Percentiles rank a stretch among this genome's conserved stretches.
Conservation (phyloP, 1,284 basidiomycete species). For the Trametes sp. region DNA sequence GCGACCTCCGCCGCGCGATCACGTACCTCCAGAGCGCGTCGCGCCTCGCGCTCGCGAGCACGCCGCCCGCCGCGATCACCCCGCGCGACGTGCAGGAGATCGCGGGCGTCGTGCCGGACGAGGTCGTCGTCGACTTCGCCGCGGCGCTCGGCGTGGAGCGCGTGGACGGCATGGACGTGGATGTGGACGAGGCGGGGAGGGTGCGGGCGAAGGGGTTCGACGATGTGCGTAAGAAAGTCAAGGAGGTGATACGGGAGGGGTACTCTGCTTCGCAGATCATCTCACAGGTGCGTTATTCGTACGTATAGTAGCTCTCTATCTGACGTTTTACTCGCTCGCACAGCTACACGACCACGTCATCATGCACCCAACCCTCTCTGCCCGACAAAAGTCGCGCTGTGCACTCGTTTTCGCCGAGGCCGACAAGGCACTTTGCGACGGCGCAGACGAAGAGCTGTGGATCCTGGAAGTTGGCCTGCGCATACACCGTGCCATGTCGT, state of each 20-base stretch:
- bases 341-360: slow-evolving; percentile 94
- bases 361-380: slow-evolving; percentile 80
- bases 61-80: slow-evolving; percentile 77
- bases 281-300: slow-evolving; percentile 69
- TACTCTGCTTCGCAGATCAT: slow-evolving; percentile 94
- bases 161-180: slow-evolving; percentile 41
- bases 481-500: slow-evolving; percentile 67
- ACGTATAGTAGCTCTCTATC: background rate
- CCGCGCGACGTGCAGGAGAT: slow-evolving; percentile 91
- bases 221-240: slow-evolving; percentile 76
- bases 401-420: slow-evolving; percentile 92
- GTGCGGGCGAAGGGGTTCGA: slow-evolving; percentile 64
- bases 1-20: slow-evolving; percentile 97
- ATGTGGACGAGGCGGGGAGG: slow-evolving; percentile 52
- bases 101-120: slow-evolving; percentile 91
- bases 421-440: slow-evolving; percentile 96
- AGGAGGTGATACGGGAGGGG: slow-evolving; percentile 82
- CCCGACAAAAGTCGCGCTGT: slow-evolving; percentile 84
- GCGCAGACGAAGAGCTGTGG: slow-evolving; percentile 98
- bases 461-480: slow-evolving; percentile 87
- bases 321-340: slow-evolving; percentile 12
- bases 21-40: slow-evolving; percentile 98
- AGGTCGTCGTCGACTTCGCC: slow-evolving; percentile 76
- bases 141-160: slow-evolving; percentile 80
- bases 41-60: slow-evolving; percentile 77